Evolutionary conservation across 805 yeast species (phyloP), one percentile per base, ranked within the genome.

Genomic region (Kodamaea fukazawae): DNA sequence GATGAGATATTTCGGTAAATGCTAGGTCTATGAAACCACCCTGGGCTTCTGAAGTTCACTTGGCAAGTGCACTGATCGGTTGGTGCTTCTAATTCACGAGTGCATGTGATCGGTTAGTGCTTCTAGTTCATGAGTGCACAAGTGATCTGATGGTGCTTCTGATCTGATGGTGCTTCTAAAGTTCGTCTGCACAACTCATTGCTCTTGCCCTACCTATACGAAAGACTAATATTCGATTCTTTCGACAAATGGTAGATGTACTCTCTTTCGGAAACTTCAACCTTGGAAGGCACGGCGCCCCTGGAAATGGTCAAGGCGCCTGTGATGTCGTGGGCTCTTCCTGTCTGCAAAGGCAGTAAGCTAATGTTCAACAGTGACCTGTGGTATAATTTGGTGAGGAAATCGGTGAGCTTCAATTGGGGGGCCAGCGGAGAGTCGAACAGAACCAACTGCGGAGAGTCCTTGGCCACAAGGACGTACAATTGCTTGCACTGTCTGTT

Each of bases 251-350:
- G 60, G 54, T 76, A 85, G 20, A 82, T 62, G 52, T 82, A 83
- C 48, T 83, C 87, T 46, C 71, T 78, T 52, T 85, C 91, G 2
- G 57, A 47, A 0, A 79, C 70, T 20, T 40, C 40, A 17, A 47
- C 38, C 2, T 49, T 48, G 0, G 53, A 32, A 3, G 71, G 61
- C 2, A 68, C 43, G 2, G 79, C 66, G 0, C 96, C 96, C 36
- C 63, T 65, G 0, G 81, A 60, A 0, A 88, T 70, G 0, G 76
- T 67, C 29, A 88, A 54, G 3, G 81, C 70, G 1, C 96, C 96
- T 0, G 95, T 83, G 2, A 86, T 75, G 55, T 88, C 96, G 32
- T 75, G 77, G 0, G 96, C 95, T 49, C 87, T 70, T 0, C 96
- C 96, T 0, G 96, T 86, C 3, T 75, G 69, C 43, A 88, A 63